Conservation (phyloP, 192 early-diverging fungal genomes). For the Backusella liffmaniae region DNA sequence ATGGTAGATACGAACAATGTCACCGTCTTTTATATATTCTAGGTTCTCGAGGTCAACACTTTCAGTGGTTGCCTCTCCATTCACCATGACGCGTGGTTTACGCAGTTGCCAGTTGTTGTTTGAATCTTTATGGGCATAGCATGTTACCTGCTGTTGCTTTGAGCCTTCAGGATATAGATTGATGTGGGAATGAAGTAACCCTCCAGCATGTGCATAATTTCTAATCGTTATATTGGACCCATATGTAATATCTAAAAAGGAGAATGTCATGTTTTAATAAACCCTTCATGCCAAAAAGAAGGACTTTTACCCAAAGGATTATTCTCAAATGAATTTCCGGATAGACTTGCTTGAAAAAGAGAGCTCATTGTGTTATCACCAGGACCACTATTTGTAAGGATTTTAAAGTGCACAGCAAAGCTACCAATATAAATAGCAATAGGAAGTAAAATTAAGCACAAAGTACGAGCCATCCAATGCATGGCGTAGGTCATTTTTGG, state of each 20-base stretch:
- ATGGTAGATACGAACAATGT: slow-evolving; percentile 85
- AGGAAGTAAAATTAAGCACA: slow-evolving; percentile 82
- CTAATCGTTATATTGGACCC: slow-evolving; percentile 87
- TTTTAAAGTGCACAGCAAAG: slow-evolving; percentile 87
- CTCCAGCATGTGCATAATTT: slow-evolving; percentile 78
- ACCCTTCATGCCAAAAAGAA: neutral
- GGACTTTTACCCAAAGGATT: slow-evolving; percentile 77
- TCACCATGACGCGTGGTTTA: slow-evolving; percentile 45
- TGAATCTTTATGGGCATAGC: slow-evolving; percentile 87
- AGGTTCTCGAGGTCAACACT: slow-evolving; percentile 19
- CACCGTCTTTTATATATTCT: slow-evolving; percentile 67
- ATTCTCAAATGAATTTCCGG: slow-evolving; percentile 72
- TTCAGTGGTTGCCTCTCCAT: slow-evolving; percentile 18
- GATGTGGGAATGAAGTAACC: slow-evolving; percentile 91
- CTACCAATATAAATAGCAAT: slow-evolving; percentile 77
- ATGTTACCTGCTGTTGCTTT: slow-evolving; percentile 96
- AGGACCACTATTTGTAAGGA: slow-evolving; percentile 76
- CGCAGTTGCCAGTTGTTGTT: slow-evolving; percentile 93
- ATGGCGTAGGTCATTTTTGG: slow-evolving; percentile 61
- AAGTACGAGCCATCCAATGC: slow-evolving; percentile 84
- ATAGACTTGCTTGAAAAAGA: slow-evolving; percentile 87
- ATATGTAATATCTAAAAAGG: slow-evolving; percentile 73
- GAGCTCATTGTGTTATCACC: slow-evolving; percentile 97
- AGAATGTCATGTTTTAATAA: neutral
- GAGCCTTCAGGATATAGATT: slow-evolving; percentile 84